Base-by-base conservation (phyloP, 495 filamentous ascomycete genomes). In the Jackrogersella minutella region DNA sequence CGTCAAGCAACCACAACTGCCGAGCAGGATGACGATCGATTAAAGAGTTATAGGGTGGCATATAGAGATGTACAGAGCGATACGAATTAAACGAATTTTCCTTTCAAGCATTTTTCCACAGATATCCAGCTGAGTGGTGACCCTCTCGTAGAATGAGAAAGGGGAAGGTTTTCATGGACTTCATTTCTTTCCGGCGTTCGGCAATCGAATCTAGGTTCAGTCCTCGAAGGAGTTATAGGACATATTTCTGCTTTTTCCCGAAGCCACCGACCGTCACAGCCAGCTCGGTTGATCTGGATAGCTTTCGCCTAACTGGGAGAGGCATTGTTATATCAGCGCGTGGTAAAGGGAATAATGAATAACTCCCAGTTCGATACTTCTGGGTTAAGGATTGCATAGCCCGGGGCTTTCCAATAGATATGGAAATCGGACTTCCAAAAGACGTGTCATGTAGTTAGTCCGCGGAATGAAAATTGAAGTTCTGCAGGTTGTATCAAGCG, bases 1-100 rank as follows among this genome's bases (percentile, higher is more conserved):
- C 46, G 77, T 85, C 69, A 86, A 87, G 66, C 69, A 72, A 33
- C 69, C 87, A 5, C 87, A 88, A 47, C 80, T 87, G 52, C 80
- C 84, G 41, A 87, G 80, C 58, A 86, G 93, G 53, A 97, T 97
- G 93, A 93, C 90, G 65, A 97, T 97, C 75, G 93, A 97, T 78
- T 96, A 78, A 79, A 43, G 22, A 24, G 16, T 19, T 47, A 17
- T 33, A 47, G 39, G 41, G n/a, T 44, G 26, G n/a, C 34, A 30
- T 62, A 70, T 64, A 70, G 69, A 71, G 68, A 69, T 70, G 70
- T 72, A 70, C 66, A 72, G 70, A 72, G 58, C 55, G 69, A 73
- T 59, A 73, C 61, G 72, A n/a, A 74, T 58, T 72, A 60, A 49
- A 74, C 70, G 72, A 74, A 55, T 5, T 71, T 66, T 71, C 59